Evolutionary conservation across 371 early-diverging fungal species (phyloP).

Genomic region (Entomophthora muscae): DNA sequence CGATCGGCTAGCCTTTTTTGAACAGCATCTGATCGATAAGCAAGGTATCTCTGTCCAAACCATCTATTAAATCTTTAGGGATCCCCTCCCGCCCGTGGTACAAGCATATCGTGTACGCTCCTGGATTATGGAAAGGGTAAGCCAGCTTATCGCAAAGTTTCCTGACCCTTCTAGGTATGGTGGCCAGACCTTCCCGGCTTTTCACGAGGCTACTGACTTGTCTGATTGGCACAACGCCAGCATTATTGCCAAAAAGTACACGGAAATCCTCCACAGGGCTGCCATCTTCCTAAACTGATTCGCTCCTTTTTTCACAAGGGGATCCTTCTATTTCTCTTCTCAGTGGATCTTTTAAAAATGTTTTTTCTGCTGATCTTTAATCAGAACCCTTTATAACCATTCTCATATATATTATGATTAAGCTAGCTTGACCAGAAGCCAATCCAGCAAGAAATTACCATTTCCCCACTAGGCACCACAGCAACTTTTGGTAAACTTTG

Average conservation of each 20-base stretch:
- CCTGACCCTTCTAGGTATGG: neutral
- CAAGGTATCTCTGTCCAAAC: neutral
- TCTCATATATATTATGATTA: too few species aligned
- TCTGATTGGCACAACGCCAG: neutral
- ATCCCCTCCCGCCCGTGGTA: neutral
- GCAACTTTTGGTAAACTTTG: too few species aligned
- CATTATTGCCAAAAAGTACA: neutral
- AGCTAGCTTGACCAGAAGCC: too few species aligned
- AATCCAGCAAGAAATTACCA: too few species aligned
- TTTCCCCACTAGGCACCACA: too few species aligned
- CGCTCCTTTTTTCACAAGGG: too few species aligned
- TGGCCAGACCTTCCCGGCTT: neutral
- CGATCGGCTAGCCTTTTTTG: neutral
- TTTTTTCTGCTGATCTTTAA: too few species aligned
- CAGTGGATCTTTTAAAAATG: too few species aligned
- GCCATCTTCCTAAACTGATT: too few species aligned
- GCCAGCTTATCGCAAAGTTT: neutral
- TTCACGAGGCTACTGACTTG: neutral
- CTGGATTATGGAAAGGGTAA: neutral
- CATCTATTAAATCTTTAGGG: too few species aligned
- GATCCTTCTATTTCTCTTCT: too few species aligned
- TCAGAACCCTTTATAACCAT: too few species aligned
- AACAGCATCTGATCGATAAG: neutral
- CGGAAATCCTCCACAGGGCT: neutral
- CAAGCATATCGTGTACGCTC: conserved; percentile 3